Conservation (phyloP, 2,329 filamentous ascomycete genomes). For the Calonectria fujianensis region DNA sequence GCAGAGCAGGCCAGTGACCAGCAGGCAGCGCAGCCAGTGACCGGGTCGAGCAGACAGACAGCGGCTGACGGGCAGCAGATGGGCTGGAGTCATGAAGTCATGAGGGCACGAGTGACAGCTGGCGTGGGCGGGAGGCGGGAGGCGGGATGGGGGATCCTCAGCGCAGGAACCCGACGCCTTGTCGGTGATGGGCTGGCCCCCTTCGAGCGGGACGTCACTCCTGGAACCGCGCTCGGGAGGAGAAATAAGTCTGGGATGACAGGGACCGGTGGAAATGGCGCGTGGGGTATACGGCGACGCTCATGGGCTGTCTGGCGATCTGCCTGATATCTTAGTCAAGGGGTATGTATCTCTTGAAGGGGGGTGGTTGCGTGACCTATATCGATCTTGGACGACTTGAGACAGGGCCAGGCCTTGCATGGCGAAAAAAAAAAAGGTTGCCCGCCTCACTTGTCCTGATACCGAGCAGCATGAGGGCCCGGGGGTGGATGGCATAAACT, state of each 20-base stretch:
- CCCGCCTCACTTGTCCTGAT: slow-evolving; percentile 10
- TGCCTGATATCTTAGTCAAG: slow-evolving; percentile 33
- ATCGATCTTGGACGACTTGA: slow-evolving; percentile 11
- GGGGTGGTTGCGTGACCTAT: slow-evolving; percentile 12
- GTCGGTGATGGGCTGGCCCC: slow-evolving; percentile 45
- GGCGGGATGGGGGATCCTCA: slow-evolving; percentile 56
- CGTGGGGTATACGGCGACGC: slow-evolving; percentile 46
- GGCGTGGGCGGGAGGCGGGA: slow-evolving; percentile 44
- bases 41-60: too few relatives aligned
- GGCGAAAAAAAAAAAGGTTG: not conserved
- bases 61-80: not conserved
- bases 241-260: slow-evolving; percentile 20
- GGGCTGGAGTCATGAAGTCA: slow-evolving; percentile 33
- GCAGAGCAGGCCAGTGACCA: too few relatives aligned
- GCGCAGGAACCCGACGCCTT: slow-evolving; percentile 57
- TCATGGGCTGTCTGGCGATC: slow-evolving; percentile 33
- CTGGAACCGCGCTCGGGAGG: slow-evolving; percentile 17
- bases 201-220: slow-evolving; percentile 36
- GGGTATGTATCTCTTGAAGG: not conserved
- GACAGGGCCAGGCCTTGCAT: not conserved
- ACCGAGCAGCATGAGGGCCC: not conserved
- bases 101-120: slow-evolving; percentile 48
- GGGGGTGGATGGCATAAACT: slow-evolving; percentile 22
- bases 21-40: not conserved
- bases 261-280: slow-evolving; percentile 45